These are phyloP conservation scores for Aspergillus saccharolyticus DNA, from an alignment of 495 filamentous ascomycete species.

Conservation along the genomic window DNA sequence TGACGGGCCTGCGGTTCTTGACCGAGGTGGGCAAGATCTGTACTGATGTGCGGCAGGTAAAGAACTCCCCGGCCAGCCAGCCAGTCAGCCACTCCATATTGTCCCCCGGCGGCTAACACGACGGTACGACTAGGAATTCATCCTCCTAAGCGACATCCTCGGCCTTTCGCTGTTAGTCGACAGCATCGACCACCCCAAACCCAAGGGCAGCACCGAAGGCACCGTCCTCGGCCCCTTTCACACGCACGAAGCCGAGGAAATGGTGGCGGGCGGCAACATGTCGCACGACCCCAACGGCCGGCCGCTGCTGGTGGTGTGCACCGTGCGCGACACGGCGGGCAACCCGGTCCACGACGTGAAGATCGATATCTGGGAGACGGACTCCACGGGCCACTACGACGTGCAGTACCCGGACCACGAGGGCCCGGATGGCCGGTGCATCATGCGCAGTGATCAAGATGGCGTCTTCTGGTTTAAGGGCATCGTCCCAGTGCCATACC, in stretches of 20 bases:
- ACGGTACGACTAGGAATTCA: no score
- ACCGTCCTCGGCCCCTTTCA: slow-evolving; percentile 93
- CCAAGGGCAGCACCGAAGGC: slow-evolving; percentile 68
- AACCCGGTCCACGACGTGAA: slow-evolving; percentile 64
- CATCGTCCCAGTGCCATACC: slow-evolving; percentile 82
- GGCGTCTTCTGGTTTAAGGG: slow-evolving; percentile 87
- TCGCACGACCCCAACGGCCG: slow-evolving; percentile 55
- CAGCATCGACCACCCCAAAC: slow-evolving; percentile 88
- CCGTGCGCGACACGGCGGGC: slow-evolving; percentile 62
- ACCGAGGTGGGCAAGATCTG: slow-evolving; percentile 70
- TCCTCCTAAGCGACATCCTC: slow-evolving; percentile 86
- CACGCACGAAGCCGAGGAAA: slow-evolving; percentile 74
- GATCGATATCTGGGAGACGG: slow-evolving; percentile 93
- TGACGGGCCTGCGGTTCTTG: slow-evolving; percentile 64
- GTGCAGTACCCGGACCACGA: slow-evolving; percentile 70
- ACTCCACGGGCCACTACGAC: slow-evolving; percentile 82
- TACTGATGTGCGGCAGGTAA: slow-evolving; percentile 62
- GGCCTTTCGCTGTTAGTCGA: slow-evolving; percentile 88
- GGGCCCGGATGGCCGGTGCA: slow-evolving; percentile 73
- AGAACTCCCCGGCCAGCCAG: no score
- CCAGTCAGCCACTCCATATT: no score
- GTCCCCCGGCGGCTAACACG: no score
- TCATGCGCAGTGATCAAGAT: slow-evolving; percentile 64
- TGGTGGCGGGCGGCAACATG: slow-evolving; percentile 62
- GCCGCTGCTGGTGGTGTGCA: slow-evolving; percentile 73